Evolutionary conservation across 148 eudicot species (phyloP).

Genomic region (Agrostemma githago): DNA sequence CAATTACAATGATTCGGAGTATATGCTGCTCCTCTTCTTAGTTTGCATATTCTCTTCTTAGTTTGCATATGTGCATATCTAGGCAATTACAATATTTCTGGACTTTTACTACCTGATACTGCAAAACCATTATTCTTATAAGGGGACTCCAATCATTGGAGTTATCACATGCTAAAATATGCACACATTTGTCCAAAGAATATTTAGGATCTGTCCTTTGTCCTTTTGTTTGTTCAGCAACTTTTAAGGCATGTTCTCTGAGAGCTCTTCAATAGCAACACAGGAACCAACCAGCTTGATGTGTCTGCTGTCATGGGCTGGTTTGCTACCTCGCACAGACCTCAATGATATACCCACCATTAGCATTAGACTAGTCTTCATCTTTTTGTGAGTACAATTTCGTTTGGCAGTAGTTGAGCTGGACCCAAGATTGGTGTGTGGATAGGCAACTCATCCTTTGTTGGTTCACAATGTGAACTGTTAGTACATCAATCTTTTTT

Average conservation of each 20-base stretch:
- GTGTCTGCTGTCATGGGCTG: neutral
- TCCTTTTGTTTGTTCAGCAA: neutral
- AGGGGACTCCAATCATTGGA: neutral
- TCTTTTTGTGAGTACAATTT: neutral
- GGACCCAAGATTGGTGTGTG: neutral
- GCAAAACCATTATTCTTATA: neutral
- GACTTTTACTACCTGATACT: no score
- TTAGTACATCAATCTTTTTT: neutral
- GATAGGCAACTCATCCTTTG: slow-evolving; percentile 2
- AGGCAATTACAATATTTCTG: no score
- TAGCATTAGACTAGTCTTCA: neutral
- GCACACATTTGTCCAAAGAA: neutral
- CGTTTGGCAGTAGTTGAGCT: neutral
- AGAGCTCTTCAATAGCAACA: neutral
- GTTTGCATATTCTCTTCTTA: neutral
- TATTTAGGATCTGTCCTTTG: no score
- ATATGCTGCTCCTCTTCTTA: neutral
- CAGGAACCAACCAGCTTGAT: neutral
- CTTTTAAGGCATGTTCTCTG: neutral
- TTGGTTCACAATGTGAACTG: neutral
- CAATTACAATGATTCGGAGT: neutral
- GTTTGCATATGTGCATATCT: no score
- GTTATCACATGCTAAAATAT: neutral
- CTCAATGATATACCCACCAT: neutral
- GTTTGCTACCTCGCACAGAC: neutral